Base-by-base conservation (phyloP, 371 early-diverging fungal genomes). In the Blakeslea trispora region DNA sequence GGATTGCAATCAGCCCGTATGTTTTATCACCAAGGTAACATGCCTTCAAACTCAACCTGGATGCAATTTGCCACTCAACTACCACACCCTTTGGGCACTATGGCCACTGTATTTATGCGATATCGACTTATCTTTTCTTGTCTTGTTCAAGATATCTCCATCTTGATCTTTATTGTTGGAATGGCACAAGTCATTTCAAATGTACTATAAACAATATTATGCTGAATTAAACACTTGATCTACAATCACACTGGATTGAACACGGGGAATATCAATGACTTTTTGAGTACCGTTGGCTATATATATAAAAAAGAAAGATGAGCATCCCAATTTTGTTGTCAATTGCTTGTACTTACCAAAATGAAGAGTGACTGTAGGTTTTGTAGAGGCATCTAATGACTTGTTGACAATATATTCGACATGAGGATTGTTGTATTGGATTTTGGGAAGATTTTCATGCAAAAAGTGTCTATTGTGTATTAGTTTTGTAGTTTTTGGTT, bases 401-500 rank as follows among this genome's bases (percentile, higher is more conserved):
- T 77, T 79, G n/a, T 59, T 59, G 19, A 86, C 71, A 49, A 79
- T 77, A 53, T 82, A 79, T 43, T 71, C 68, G 14, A 86, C 67
- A 7, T 55, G 21, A 2, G 86, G 86, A 53, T 86, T 86, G 63
- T 84, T 83, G 63, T 84, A 86, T 52, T 79, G 77, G 52, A 86
- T 75, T 47, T 82, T 72, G 21, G 86, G 86, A 61, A 86, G 64
- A 49, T 74, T 79, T 52, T 84, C 81, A 37, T 78, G 77, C 32
- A 79, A 65, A 53, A 86, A 86, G 59, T 84, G 78, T 75, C 86
- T 86, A 37, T 2, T 37, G 2, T n/a, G n/a, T n/a, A n/a, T n/a
- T n/a, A n/a, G n/a, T n/a, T n/a, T n/a, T n/a, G n/a, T n/a, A n/a
- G n/a, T n/a, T n/a, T n/a, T n/a, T n/a, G n/a, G n/a, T n/a, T n/a